A percentile compares a stretch with the other conserved stretches of the same genome.
These are phyloP conservation scores for Calonectria pauciramosa DNA, from an alignment of 2,329 filamentous ascomycete genomes.

Conservation along the genomic window DNA sequence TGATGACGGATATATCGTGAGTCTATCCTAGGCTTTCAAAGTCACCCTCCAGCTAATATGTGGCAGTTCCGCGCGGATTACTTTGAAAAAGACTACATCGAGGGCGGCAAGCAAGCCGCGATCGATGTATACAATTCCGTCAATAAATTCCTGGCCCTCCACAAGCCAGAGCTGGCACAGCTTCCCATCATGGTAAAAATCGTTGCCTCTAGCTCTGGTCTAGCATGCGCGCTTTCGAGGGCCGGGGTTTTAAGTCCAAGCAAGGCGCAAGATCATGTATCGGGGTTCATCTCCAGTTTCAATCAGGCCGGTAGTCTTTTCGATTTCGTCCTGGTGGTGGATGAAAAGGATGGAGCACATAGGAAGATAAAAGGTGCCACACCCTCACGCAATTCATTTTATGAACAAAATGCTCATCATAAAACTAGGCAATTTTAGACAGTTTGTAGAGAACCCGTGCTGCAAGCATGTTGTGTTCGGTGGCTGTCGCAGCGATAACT, in stretches of 20 bases:
- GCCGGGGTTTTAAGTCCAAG: not conserved
- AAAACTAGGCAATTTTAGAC: not conserved
- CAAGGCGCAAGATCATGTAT: not conserved
- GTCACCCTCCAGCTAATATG: not conserved
- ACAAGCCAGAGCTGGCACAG: not conserved
- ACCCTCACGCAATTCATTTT: not conserved
- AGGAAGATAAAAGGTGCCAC: not conserved
- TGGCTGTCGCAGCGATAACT: not conserved
- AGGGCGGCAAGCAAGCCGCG: not conserved
- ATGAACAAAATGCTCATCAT: not conserved
- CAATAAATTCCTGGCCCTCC: not conserved
- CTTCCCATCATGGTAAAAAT: not conserved
- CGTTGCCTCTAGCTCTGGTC: not conserved
- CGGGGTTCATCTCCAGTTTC: not conserved
- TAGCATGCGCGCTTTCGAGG: not conserved
- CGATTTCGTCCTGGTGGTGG: not conserved
- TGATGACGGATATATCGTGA: not conserved
- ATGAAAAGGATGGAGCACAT: not conserved
- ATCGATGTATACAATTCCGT: not conserved
- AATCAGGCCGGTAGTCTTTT: not conserved
- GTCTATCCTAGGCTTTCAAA: not conserved
- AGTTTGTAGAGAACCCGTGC: not conserved
- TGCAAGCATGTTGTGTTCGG: not conserved
- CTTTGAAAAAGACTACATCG: not conserved
- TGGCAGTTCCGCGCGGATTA: not conserved